These are phyloP conservation scores for Amoebophrya sp. DNA, from an alignment of 169 alveolate genomes.

Conservation along the genomic window DNA sequence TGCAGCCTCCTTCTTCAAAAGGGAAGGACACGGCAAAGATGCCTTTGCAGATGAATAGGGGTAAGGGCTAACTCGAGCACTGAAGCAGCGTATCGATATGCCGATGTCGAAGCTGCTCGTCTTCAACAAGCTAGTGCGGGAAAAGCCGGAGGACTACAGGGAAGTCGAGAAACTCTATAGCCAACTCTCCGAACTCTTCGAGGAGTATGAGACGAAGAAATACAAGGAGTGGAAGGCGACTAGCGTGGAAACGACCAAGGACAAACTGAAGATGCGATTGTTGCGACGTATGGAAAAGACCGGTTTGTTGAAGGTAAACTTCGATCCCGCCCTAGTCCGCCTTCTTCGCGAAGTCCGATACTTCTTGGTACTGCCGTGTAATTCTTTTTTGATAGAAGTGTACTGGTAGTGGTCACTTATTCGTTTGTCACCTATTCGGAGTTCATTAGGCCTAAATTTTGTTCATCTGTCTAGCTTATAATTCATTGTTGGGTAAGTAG, in stretches of 20 bases:
- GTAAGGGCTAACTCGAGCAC: too few species aligned
- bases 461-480: too few species aligned
- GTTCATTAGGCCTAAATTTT: too few species aligned
- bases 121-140: conserved; percentile 67
- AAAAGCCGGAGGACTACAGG: conserved; percentile 74
- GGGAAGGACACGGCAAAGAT: too few species aligned
- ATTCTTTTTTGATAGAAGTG: too few species aligned
- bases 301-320: conserved; percentile 71
- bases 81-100: conserved; percentile 72
- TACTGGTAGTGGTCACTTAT: too few species aligned
- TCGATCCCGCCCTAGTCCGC: conserved; percentile 78
- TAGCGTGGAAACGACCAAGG: conserved; percentile 69
- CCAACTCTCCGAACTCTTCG: conserved; percentile 65
- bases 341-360: conserved; percentile 75
- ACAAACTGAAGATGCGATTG: conserved; percentile 70
- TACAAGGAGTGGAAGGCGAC: conserved; percentile 74
- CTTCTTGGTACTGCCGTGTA: too few species aligned
- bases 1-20: too few species aligned
- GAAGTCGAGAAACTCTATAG: conserved; percentile 72
- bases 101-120: conserved; percentile 76
- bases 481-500: too few species aligned
- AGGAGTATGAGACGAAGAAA: conserved; percentile 70
- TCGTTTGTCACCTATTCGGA: too few species aligned
- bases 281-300: conserved; percentile 65
- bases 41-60: too few species aligned